These are phyloP conservation scores for Ceratobasidium sp. DNA, from an alignment of 1,284 basidiomycete species.

Conservation along the genomic window DNA sequence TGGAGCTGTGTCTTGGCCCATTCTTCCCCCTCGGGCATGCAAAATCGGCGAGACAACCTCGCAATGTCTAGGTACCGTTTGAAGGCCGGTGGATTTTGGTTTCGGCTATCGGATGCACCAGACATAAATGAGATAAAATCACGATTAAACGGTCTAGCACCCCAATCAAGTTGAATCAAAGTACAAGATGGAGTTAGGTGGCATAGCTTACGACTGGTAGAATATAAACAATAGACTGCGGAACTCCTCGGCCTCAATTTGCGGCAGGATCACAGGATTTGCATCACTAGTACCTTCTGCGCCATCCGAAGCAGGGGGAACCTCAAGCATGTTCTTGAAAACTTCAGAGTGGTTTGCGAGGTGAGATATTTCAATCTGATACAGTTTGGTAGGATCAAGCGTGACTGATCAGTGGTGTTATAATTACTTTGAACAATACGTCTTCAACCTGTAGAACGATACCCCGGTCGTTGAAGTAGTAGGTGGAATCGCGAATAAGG, in stretches of 20 bases:
- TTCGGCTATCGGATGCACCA: not conserved
- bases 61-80: slow-evolving; percentile 14
- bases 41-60: not conserved
- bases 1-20: not conserved
- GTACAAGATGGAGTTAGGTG: not conserved
- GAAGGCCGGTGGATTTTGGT: not conserved
- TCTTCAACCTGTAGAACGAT: slow-evolving; percentile 4
- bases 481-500: not conserved
- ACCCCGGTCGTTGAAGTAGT: not conserved
- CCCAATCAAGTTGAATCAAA: too few relatives aligned
- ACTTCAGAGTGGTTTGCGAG: not conserved
- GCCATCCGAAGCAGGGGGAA: not conserved
- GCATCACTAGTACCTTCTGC: slow-evolving; percentile 5
- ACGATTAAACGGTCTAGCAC: not conserved
- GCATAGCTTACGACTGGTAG: not conserved
- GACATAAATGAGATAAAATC: not conserved
- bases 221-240: slow-evolving; percentile 9
- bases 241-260: slow-evolving; percentile 19
- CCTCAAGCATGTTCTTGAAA: slow-evolving; percentile 9
- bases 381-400: not conserved
- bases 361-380: slow-evolving; percentile 15
- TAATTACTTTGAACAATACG: slow-evolving; percentile 26
- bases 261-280: not conserved
- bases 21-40: not conserved
- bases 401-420: not conserved